Evolutionary conservation across 2,329 filamentous ascomycete species (phyloP), one percentile per base, ranked within the genome.

Genomic region (Colletotrichum euphorbiae): DNA sequence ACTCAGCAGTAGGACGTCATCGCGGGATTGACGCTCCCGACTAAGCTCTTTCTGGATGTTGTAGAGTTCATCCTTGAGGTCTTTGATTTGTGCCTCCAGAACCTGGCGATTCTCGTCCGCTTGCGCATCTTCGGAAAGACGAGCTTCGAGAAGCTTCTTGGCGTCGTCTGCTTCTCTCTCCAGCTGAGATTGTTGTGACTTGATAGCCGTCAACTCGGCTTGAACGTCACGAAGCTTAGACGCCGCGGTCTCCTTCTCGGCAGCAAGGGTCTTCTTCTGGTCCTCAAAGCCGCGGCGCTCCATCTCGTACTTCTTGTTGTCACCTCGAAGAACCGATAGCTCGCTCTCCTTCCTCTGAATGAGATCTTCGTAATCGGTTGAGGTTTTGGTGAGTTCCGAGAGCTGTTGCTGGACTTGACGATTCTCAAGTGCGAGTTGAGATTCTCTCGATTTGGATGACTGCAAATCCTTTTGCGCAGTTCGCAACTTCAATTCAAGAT

Each of bases 261-360:
- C 84, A 1, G 86, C 83, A 38, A 99, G 83, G 1, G 84, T 83
- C 69, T 87, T 88, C 76, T 90, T 94, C 76, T 98, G 93, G 3
- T 92, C 87, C 71, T 97, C 93, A 40, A 97, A 89, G 13, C 85
- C 85, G 70, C 89, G 90, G 33, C 91, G 92, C 74, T 98, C 94
- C 58, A 90, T 89, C 76, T 97, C 92, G 72, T 91, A 91, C 71
- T 91, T 93, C 77, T 91, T 92, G 71, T 94, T 89, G 77, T 99
- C 96, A 11, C 90, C 89, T 73, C 94, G 93, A 38, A 98, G 85
- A 51, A 98, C 86, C 0, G 91, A 87, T 19, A 99, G 83, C 76
- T 99, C 97, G 77, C 94, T 97, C 76, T 99, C 96, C 77, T 98
- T 99, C 67, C 92, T 91, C 24, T 94, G 88, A 24, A 99, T 91